These are phyloP conservation scores for Calonectria crousiana DNA, from an alignment of 2,329 filamentous ascomycete genomes.

Conservation along the genomic window DNA sequence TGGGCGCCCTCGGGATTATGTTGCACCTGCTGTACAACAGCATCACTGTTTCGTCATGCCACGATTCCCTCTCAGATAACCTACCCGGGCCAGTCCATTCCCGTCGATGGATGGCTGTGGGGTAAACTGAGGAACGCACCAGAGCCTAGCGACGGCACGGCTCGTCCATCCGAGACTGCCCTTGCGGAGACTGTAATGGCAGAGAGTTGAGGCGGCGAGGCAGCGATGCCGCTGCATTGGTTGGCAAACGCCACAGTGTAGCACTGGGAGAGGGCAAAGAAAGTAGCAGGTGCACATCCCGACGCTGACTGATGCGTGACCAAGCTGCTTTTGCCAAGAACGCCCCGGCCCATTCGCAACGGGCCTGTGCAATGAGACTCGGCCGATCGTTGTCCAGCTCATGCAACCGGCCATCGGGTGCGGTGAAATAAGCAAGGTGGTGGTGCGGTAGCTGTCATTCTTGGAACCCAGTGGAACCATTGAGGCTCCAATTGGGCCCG, in stretches of 20 bases:
- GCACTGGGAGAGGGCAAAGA: neutral
- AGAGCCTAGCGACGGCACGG: neutral
- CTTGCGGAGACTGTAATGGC: neutral
- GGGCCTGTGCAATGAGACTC: neutral
- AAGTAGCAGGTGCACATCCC: neutral
- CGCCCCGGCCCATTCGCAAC: neutral
- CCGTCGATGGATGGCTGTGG: neutral
- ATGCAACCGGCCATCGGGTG: neutral
- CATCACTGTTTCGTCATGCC: neutral
- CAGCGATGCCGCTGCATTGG: neutral
- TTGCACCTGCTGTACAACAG: neutral
- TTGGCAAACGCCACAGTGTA: neutral
- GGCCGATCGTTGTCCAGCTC: neutral
- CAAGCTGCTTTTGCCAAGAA: neutral
- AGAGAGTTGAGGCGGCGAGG: neutral
- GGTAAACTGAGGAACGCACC: neutral
- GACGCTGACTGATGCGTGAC: neutral
- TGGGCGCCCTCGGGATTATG: neutral
- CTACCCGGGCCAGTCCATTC: neutral
- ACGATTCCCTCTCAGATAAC: neutral
- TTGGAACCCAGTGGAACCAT: neutral
- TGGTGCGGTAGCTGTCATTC: neutral
- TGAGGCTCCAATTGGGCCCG: neutral
- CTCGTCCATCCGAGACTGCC: slow-evolving; percentile 5
- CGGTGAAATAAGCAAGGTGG: neutral